phyloP scores from a whole-genome alignment of 345 rosid genomes.

The Rhizophora mangle region DNA sequence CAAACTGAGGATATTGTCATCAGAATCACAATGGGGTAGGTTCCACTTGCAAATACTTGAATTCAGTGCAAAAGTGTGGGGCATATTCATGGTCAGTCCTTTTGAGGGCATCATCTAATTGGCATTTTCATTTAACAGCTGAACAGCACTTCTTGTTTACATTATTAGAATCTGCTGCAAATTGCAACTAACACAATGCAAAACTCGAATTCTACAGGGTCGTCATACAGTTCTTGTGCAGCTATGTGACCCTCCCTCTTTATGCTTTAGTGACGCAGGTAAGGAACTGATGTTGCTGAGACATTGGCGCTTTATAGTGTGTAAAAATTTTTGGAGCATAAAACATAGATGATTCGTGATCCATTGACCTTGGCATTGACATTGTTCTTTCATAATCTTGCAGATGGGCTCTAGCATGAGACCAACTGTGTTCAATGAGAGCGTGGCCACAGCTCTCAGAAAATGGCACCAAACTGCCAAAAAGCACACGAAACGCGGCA shows the following conservation, averaged over 20 bases:
- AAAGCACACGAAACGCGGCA: slow-evolving; percentile 53
- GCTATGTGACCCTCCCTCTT: slow-evolving; percentile 94
- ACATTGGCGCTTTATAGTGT: too few relatives aligned
- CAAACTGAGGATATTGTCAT: slow-evolving; percentile 47
- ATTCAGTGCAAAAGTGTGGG: background rate
- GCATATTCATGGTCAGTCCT: background rate
- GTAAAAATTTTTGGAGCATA: background rate
- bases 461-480: slow-evolving; percentile 73
- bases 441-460: slow-evolving; percentile 67
- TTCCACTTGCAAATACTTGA: background rate
- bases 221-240: slow-evolving; percentile 72
- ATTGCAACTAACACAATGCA: background rate
- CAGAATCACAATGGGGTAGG: slow-evolving; percentile 82
- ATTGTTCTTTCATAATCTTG: background rate
- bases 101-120: too few relatives aligned
- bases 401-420: slow-evolving; percentile 94
- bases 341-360: background rate
- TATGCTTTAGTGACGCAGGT: slow-evolving; percentile 81
- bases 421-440: slow-evolving; percentile 72
- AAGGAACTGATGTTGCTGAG: background rate
- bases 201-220: slow-evolving; percentile 45
- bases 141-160: too few relatives aligned
- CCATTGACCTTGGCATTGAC: background rate
- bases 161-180: background rate
- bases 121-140: too few relatives aligned